These are phyloP conservation scores for Lactifluus rugatus DNA, from an alignment of 768 basidiomycete genomes.

Conservation along the genomic window DNA sequence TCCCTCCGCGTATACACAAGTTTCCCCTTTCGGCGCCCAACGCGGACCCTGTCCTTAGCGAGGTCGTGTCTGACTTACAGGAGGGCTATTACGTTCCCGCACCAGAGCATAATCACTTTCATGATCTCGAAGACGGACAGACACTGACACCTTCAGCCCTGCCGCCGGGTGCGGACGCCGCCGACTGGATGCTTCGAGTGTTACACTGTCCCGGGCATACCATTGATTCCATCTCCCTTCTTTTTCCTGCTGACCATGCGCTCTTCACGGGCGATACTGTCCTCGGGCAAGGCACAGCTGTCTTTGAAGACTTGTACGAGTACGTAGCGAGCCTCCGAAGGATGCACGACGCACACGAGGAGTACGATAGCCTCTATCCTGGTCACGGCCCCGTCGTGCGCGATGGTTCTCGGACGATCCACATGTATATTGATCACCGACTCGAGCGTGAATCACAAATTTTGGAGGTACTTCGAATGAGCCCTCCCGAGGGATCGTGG, in stretches of 20 bases:
- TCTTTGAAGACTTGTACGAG: slow-evolving; percentile 72
- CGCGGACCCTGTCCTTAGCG: slow-evolving; percentile 31
- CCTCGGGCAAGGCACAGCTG: slow-evolving; percentile 81
- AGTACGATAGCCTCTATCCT: slow-evolving; percentile 59
- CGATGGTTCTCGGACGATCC: slow-evolving; percentile 51
- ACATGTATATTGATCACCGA: slow-evolving; percentile 71
- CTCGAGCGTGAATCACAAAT: slow-evolving; percentile 76
- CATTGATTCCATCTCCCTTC: slow-evolving; percentile 68
- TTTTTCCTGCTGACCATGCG: slow-evolving; percentile 56
- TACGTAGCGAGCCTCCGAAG: slow-evolving; percentile 59
- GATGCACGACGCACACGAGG: slow-evolving; percentile 32
- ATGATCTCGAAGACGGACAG: slow-evolving; percentile 52
- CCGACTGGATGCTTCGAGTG: slow-evolving; percentile 41
- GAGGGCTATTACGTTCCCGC: slow-evolving; percentile 39
- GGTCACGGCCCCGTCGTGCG: slow-evolving; percentile 77
- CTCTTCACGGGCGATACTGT: slow-evolving; percentile 90
- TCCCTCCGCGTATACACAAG: slow-evolving; percentile 69
- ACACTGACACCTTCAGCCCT: slow-evolving; percentile 30
- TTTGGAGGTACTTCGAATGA: slow-evolving; percentile 36
- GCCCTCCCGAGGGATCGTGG: slow-evolving; percentile 33
- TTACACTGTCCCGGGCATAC: slow-evolving; percentile 91
- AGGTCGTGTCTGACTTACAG: slow-evolving; percentile 34
- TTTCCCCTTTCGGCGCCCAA: slow-evolving; percentile 36
- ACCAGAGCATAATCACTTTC: slow-evolving; percentile 35
- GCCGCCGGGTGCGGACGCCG: slow-evolving; percentile 1